Percentiles rank a stretch among this genome's conserved stretches.
Evolutionary conservation across 164 flowering plant genomes (phyloP).

Genomic region (Berberis thunbergii): DNA sequence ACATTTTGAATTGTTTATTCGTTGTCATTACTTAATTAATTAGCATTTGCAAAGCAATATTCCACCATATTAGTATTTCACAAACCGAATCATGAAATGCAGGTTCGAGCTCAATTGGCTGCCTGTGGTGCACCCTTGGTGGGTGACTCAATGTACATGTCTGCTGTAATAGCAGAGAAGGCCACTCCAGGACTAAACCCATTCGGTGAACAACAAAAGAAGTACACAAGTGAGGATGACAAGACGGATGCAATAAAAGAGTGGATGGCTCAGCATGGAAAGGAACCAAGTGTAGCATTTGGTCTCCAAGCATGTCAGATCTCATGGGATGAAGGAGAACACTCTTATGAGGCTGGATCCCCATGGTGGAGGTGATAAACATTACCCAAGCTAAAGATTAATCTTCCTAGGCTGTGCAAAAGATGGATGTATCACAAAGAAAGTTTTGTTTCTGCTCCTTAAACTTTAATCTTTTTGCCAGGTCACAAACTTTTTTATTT

Average conservation of each 20-base stretch:
- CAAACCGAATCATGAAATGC: constrained; percentile 15
- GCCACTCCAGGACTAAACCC: constrained; percentile 56
- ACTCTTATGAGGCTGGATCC: constrained; percentile 55
- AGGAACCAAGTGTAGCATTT: constrained; percentile 77
- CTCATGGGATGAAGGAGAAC: constrained; percentile 80
- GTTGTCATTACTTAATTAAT: no score
- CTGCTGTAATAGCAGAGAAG: constrained; percentile 66
- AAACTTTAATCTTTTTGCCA: no score
- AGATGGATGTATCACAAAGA: no score
- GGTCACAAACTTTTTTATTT: no score
- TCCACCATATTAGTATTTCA: not conserved
- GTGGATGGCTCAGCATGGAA: constrained; percentile 77
- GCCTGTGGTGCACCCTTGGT: constrained; percentile 87
- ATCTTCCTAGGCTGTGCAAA: no score
- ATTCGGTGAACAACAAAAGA: constrained; percentile 38
- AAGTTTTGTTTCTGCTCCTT: no score
- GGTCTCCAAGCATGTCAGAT: constrained; percentile 96
- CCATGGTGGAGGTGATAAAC: constrained; percentile 77
- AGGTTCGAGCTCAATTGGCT: constrained; percentile 92
- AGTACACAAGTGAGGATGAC: constrained; percentile 31
- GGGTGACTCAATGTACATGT: constrained; percentile 94
- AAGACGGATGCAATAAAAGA: constrained; percentile 36
- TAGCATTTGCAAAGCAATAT: no score
- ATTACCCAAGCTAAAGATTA: not conserved
- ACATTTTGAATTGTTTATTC: no score